These are phyloP conservation scores for Ophiostoma quercus DNA, from an alignment of 2,329 filamentous ascomycete species.

Conservation along the genomic window DNA sequence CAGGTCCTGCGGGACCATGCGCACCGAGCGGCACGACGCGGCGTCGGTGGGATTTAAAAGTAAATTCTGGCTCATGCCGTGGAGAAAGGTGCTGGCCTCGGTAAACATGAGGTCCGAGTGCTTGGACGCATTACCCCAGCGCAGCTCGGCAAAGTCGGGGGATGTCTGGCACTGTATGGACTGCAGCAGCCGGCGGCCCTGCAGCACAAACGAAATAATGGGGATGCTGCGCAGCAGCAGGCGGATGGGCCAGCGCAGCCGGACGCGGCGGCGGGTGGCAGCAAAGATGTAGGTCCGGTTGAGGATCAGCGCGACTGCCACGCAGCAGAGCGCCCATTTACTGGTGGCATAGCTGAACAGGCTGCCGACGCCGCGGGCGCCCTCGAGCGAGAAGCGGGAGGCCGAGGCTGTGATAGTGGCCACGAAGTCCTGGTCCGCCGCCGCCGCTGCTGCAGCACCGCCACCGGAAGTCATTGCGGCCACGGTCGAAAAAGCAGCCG, in stretches of 20 bases:
- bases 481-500: conserved; percentile 41
- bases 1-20: conserved; percentile 60
- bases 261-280: conserved; percentile 75
- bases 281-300: conserved; percentile 94
- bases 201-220: conserved; percentile 62
- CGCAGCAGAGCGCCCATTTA: conserved; percentile 84
- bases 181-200: conserved; percentile 67
- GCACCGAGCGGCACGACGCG: conserved; percentile 67
- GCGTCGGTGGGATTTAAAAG: conserved; percentile 70
- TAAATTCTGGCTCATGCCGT: conserved; percentile 64
- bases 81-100: conserved; percentile 62
- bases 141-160: conserved; percentile 61
- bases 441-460: conserved; percentile 38
- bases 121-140: conserved; percentile 63
- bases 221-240: conserved; percentile 65
- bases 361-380: conserved; percentile 67
- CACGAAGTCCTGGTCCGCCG: conserved; percentile 38
- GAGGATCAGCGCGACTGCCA: conserved; percentile 77
- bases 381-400: conserved; percentile 52
- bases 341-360: conserved; percentile 88
- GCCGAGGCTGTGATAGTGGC: conserved; percentile 34
- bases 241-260: conserved; percentile 66
- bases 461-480: conserved; percentile 34
- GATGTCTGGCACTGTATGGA: conserved; percentile 91
- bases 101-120: conserved; percentile 64